Conservation (phyloP, 371 early-diverging fungal species). For the Rhizomucor miehei region DNA sequence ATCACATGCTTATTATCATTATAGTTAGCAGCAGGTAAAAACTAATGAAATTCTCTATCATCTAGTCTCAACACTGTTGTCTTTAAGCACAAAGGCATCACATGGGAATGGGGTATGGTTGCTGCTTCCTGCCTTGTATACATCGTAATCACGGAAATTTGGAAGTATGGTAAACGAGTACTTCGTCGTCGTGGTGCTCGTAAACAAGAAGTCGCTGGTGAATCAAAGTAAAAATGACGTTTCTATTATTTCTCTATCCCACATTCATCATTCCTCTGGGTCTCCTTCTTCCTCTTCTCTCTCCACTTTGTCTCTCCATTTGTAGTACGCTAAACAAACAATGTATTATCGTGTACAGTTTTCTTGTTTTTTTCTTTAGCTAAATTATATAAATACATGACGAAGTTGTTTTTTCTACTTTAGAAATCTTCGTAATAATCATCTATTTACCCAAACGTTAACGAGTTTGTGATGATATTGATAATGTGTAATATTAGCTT, state of each 20-base stretch:
- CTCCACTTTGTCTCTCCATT: no score
- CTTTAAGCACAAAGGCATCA: constrained; percentile 67
- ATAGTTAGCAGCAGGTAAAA: no score
- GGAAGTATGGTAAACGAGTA: constrained; percentile 39
- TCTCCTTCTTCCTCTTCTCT: no score
- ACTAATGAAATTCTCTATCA: no score
- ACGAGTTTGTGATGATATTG: neutral
- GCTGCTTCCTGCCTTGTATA: constrained; percentile 59
- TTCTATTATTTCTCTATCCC: no score
- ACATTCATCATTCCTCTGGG: no score
- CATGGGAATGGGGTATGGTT: constrained; percentile 81
- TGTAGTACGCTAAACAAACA: neutral
- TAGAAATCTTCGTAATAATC: constrained; percentile 29
- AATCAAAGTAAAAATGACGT: no score
- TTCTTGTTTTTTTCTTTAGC: no score
- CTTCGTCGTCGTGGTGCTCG: neutral
- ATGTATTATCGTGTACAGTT: neutral
- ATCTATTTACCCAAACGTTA: neutral
- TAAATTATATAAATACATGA: no score
- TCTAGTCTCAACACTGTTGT: constrained; percentile 53
- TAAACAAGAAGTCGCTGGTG: no score
- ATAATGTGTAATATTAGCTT: no score
- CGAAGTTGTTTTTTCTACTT: neutral
- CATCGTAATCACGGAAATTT: constrained; percentile 57
- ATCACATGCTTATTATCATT: no score